Base-by-base conservation (phyloP, 75 land plant species). In the Cunninghamia lanceolata region DNA sequence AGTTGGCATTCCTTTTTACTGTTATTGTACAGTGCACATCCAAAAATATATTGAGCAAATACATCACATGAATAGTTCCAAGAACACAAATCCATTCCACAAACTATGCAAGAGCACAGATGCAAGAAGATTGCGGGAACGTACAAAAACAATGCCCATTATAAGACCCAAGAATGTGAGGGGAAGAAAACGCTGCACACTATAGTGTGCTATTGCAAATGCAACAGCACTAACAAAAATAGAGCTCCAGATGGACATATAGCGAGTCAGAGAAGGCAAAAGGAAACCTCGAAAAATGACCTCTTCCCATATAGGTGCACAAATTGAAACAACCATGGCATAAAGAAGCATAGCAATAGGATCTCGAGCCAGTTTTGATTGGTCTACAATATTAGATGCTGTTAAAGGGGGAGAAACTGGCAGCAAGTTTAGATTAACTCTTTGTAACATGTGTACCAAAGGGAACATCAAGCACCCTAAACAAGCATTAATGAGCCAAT, bases 221-320 rank as follows among this genome's bases (percentile, higher is more conserved):
- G 90, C 94, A n/a, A 96, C 74, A 35, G 99, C 91, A 89, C 96
- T 95, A 42, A 95, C 94, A 82, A 93, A 50, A 50, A 98, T 91
- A 10, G 98, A 86, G 84, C 91, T 86, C 98, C 98, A 95, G 21
- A 96, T 89, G 19, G 98, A 94, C 91, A 98, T 88, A 85, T 98
- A 96, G 28, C 91, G 89, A 9, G 98, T 98, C 43, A 96, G 88
- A 21, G 98, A 96, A 19, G 98, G 99, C 30, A 98, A 91, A 35
- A 98, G 94, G 83, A 98, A 98, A 17, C 99, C 99, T n/a, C 99
- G 90, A 84, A 98, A 98, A 4, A 98, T 90, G 19, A 98, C 94
- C 88, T 98, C 99, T 91, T 98, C 99, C 99, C 99, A 98, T 0
- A 96, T 85, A 14, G 99, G 98, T 13, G 96, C 98, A 86, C 99